Conservation (phyloP, 2,329 filamentous ascomycete genomes). For the Rhexocercosporidium sp. region DNA sequence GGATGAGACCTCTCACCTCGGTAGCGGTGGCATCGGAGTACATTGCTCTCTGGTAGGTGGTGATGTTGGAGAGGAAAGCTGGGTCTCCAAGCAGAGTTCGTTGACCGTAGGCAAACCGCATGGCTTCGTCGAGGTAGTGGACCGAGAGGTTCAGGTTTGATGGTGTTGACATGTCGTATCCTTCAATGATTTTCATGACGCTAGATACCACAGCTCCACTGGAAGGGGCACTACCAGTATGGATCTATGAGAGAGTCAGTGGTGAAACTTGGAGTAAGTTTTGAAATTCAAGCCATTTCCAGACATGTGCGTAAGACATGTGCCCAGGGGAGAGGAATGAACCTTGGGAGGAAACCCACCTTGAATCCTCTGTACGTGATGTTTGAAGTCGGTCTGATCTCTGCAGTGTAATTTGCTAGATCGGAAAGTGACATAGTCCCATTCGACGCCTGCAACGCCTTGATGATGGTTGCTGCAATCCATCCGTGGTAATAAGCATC, state of each 20-base stretch:
- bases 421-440: slow-evolving; percentile 89
- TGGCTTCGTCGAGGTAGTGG: slow-evolving; percentile 69
- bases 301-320: background rate
- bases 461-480: slow-evolving; percentile 76
- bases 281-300: no score
- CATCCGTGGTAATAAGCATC: slow-evolving; percentile 76
- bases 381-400: slow-evolving; percentile 65
- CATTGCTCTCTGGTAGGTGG: slow-evolving; percentile 55
- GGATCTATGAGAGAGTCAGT: slow-evolving; percentile 49
- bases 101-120: slow-evolving; percentile 69
- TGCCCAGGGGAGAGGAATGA: background rate
- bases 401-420: slow-evolving; percentile 73
- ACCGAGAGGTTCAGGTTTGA: slow-evolving; percentile 62
- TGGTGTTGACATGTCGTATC: slow-evolving; percentile 69
- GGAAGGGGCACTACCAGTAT: slow-evolving; percentile 73
- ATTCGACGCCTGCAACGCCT: slow-evolving; percentile 68
- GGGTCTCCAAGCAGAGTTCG: slow-evolving; percentile 69
- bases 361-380: slow-evolving; percentile 73
- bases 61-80: slow-evolving; percentile 60
- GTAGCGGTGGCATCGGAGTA: slow-evolving; percentile 56
- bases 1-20: slow-evolving; percentile 62
- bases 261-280: no score
- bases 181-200: slow-evolving; percentile 76
- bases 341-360: slow-evolving; percentile 28
- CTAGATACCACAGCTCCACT: slow-evolving; percentile 78